Conservation (phyloP, 768 basidiomycete species). For the Basidioascus undulatus region DNA sequence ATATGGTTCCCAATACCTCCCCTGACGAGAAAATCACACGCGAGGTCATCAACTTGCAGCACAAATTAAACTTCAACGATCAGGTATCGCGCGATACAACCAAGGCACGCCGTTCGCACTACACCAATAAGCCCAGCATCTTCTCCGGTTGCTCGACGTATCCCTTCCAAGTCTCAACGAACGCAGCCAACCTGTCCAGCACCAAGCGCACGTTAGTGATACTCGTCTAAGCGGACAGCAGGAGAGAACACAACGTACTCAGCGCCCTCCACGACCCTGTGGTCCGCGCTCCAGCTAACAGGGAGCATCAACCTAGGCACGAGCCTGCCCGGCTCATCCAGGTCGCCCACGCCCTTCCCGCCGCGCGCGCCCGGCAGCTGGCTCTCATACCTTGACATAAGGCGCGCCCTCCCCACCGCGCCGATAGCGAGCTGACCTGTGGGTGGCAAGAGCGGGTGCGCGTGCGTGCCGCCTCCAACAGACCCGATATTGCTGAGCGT, state of each 20-base stretch:
- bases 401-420: slow-evolving; percentile 44
- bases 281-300: slow-evolving; percentile 67
- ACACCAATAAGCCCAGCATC: no score
- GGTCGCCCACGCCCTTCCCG: slow-evolving; percentile 24
- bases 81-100: no score
- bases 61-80: no score
- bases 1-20: no score
- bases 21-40: no score
- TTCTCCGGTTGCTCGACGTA: slow-evolving; percentile 54
- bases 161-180: slow-evolving; percentile 60
- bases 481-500: slow-evolving; percentile 64
- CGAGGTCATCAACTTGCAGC: no score
- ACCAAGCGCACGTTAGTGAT: not conserved
- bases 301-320: slow-evolving; percentile 18
- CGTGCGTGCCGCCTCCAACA: slow-evolving; percentile 44
- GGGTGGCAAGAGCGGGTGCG: slow-evolving; percentile 49
- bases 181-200: slow-evolving; percentile 28
- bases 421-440: slow-evolving; percentile 71
- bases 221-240: not conserved
- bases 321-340: slow-evolving; percentile 32
- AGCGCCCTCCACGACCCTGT: slow-evolving; percentile 67
- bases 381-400: slow-evolving; percentile 5
- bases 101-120: no score
- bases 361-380: not conserved
- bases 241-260: slow-evolving; percentile 20